A percentile compares a stretch with the other conserved stretches of the same genome.
These are phyloP conservation scores for Agarophyton chilense DNA, from an alignment of 23 red algal genomes.

Conservation along the genomic window DNA sequence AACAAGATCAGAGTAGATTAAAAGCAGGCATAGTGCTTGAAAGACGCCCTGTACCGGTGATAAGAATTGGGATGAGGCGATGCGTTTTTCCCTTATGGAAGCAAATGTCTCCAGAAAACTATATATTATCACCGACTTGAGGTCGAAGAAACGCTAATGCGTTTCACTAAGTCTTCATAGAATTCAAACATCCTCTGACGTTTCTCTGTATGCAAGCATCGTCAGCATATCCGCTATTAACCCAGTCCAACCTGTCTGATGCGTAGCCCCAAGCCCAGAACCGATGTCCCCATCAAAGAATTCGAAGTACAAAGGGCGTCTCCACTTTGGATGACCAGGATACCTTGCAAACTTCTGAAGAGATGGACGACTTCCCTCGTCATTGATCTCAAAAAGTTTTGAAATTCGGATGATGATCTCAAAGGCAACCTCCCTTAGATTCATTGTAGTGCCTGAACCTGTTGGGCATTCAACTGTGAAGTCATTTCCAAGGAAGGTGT, in stretches of 20 bases:
- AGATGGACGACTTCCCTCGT: neutral
- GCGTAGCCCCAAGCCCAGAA: neutral
- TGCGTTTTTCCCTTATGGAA: too few relatives aligned
- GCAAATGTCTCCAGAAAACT: too few relatives aligned
- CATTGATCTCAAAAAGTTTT: neutral
- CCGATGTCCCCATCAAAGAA: constrained; percentile 1
- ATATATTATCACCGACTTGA: too few relatives aligned
- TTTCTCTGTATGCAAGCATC: neutral
- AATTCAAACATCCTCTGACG: neutral
- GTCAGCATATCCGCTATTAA: neutral
- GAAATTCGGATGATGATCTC: neutral
- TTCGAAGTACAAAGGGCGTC: neutral
- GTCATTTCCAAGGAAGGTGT: neutral
- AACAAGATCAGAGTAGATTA: too few relatives aligned
- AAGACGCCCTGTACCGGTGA: too few relatives aligned
- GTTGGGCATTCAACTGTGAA: neutral
- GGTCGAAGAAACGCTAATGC: too few relatives aligned
- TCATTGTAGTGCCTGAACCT: neutral
- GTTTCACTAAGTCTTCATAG: neutral
- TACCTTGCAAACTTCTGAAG: constrained; percentile 2
- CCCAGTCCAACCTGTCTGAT: neutral
- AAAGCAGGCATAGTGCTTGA: too few relatives aligned
- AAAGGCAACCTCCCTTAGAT: neutral
- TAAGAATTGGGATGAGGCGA: too few relatives aligned
- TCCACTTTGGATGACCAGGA: constrained; percentile 11